These are phyloP conservation scores for Carallia pectinifolia DNA, from an alignment of 345 rosid genomes.

Conservation along the genomic window DNA sequence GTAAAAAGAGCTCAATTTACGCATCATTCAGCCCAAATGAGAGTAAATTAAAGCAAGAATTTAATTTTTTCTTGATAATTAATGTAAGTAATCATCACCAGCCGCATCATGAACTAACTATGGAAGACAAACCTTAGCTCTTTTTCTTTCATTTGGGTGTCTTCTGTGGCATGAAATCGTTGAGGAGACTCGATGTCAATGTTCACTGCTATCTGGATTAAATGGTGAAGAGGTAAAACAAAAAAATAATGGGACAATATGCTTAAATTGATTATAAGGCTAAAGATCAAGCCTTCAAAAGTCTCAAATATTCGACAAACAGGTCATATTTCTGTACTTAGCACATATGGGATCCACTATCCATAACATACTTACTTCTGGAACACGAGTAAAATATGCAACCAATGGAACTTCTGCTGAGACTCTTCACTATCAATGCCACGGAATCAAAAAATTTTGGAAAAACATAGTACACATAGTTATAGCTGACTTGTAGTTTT, in stretches of 20 bases:
- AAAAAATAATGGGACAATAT: slow-evolving; percentile 7
- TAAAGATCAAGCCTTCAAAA: slow-evolving; percentile 1
- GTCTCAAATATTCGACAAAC: too few species aligned
- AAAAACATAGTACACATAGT: too few species aligned
- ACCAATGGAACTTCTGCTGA: not conserved
- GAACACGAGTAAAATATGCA: not conserved
- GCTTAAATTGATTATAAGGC: not conserved
- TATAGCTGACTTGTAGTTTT: too few species aligned
- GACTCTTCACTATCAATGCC: too few species aligned
- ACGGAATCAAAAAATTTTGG: too few species aligned
- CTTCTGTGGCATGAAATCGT: slow-evolving; percentile 41
- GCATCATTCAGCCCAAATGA: not conserved
- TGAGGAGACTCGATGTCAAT: slow-evolving; percentile 62
- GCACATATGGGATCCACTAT: not conserved
- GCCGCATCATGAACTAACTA: slow-evolving; percentile 4
- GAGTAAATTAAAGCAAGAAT: too few species aligned
- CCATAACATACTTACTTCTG: not conserved
- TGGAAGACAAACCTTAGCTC: slow-evolving; percentile 48
- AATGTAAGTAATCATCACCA: not conserved
- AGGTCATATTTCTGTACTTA: too few species aligned
- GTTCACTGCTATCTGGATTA: slow-evolving; percentile 55
- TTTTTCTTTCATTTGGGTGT: slow-evolving; percentile 43
- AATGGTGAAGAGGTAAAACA: slow-evolving; percentile 15
- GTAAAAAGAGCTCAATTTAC: not conserved
- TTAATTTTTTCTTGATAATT: not conserved